Percentiles rank a stretch among this genome's conserved stretches.
These are phyloP conservation scores for Byssochlamys sp. DNA, from an alignment of 2,329 filamentous ascomycete genomes.

Conservation along the genomic window DNA sequence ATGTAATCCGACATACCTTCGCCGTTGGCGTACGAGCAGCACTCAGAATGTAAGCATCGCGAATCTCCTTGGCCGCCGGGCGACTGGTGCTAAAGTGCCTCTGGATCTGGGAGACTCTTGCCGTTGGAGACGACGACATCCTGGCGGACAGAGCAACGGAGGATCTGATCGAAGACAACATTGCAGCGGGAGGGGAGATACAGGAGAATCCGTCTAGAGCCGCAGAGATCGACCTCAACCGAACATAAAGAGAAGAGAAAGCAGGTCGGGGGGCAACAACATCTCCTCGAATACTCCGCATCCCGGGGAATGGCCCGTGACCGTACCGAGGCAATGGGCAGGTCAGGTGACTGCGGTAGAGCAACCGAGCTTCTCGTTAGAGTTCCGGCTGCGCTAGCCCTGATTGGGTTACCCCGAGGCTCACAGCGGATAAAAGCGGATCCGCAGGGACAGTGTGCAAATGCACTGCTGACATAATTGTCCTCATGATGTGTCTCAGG, in stretches of 20 bases:
- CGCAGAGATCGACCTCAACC: too few species aligned
- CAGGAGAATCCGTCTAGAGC: too few species aligned
- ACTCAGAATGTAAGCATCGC: constrained; percentile 88
- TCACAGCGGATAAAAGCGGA: too few species aligned
- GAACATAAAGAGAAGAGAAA: too few species aligned
- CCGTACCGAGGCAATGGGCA: too few species aligned
- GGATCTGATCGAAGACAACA: constrained; percentile 16
- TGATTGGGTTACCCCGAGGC: background rate
- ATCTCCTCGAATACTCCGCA: too few species aligned
- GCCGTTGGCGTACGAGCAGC: constrained; percentile 81
- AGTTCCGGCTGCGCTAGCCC: background rate
- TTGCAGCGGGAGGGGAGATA: constrained; percentile 2
- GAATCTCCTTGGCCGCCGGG: constrained; percentile 54
- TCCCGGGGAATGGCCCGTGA: too few species aligned
- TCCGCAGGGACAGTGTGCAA: background rate
- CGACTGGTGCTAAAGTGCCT: constrained; percentile 46
- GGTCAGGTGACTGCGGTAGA: background rate
- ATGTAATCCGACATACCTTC: constrained; percentile 49
- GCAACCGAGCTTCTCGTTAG: background rate
- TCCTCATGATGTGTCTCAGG: background rate
- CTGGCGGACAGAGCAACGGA: constrained; percentile 18
- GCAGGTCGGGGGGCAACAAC: too few species aligned
- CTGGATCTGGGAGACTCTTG: constrained; percentile 39
- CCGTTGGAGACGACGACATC: constrained; percentile 19
- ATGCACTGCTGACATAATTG: background rate